Conservation (phyloP, 805 yeast species). For the Lachancea thermotolerans region DNA sequence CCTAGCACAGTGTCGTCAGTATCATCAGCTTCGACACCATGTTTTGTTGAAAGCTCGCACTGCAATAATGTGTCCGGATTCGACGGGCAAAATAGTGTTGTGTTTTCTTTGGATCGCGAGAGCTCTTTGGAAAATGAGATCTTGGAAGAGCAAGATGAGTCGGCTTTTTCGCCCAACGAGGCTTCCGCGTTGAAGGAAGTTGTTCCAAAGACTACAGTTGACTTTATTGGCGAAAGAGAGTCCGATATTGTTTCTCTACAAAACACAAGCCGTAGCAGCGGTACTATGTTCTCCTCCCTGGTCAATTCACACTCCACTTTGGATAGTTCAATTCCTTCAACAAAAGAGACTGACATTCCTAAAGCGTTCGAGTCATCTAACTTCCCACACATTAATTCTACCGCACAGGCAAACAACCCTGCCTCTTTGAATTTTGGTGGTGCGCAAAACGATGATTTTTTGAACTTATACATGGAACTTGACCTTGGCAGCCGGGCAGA, state of each 20-base stretch:
- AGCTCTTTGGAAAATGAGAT: conserved; percentile 10
- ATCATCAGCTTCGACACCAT: conserved; percentile 20
- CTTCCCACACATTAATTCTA: neutral
- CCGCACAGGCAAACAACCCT: neutral
- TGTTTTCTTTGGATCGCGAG: conserved; percentile 9
- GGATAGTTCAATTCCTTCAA: conserved; percentile 10
- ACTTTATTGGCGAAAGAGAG: conserved; percentile 13
- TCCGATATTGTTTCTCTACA: conserved; percentile 7
- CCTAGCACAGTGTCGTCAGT: conserved; percentile 12
- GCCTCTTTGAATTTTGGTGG: neutral
- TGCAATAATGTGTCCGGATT: neutral
- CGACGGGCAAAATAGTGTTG: conserved; percentile 10
- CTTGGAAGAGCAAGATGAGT: conserved; percentile 12
- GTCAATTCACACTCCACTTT: conserved; percentile 21
- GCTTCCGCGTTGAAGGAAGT: conserved; percentile 14
- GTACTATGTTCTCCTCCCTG: conserved; percentile 21
- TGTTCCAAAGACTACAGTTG: conserved; percentile 12
- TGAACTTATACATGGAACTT: conserved; percentile 21
- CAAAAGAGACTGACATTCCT: conserved; percentile 1
- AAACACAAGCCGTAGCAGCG: conserved; percentile 14
- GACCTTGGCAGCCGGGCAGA: conserved; percentile 15
- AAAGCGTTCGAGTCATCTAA: neutral
- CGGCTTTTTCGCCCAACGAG: conserved; percentile 14
- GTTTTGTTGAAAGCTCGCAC: conserved; percentile 10
- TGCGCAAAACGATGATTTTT: conserved; percentile 10